Conservation (phyloP, 1,139 yeast genomes). For the Lizanozyma gosingica region DNA sequence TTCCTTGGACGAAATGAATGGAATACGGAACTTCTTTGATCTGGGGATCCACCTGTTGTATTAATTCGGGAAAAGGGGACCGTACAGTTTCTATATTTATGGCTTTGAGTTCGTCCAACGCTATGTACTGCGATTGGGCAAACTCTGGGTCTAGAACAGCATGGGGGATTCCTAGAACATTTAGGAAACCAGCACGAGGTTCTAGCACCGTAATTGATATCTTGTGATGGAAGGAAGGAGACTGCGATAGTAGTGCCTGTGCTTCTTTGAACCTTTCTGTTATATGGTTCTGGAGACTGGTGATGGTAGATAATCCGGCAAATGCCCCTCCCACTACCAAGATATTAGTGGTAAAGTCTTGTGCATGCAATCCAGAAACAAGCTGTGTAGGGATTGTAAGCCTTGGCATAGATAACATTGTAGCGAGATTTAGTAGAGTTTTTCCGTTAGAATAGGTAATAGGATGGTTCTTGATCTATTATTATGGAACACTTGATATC, state of each 20-base stretch:
- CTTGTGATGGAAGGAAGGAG: too few species aligned
- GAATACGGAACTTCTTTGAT: background rate
- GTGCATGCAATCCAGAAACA: background rate
- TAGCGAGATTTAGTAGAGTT: too few species aligned
- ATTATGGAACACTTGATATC: too few species aligned
- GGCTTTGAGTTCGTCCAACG: constrained; percentile 21
- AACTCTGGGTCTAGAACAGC: constrained; percentile 38
- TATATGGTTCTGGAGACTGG: background rate
- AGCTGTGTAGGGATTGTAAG: too few species aligned
- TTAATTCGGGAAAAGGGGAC: background rate
- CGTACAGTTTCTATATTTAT: background rate
- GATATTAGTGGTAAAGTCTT: background rate
- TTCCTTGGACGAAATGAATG: constrained; percentile 31
- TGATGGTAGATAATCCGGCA: background rate
- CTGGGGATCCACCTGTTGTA: background rate
- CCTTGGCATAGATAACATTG: too few species aligned
- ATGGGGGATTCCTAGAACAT: constrained; percentile 43
- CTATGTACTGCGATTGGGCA: constrained; percentile 35
- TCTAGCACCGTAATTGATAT: constrained; percentile 37
- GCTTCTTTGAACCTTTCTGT: background rate
- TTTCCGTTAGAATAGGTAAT: too few species aligned
- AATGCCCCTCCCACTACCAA: background rate
- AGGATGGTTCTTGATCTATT: too few species aligned
- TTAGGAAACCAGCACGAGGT: constrained; percentile 44
- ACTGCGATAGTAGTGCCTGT: background rate